Conservation (phyloP, 139 green algal species). For the Zygnema circumcarinatum region DNA sequence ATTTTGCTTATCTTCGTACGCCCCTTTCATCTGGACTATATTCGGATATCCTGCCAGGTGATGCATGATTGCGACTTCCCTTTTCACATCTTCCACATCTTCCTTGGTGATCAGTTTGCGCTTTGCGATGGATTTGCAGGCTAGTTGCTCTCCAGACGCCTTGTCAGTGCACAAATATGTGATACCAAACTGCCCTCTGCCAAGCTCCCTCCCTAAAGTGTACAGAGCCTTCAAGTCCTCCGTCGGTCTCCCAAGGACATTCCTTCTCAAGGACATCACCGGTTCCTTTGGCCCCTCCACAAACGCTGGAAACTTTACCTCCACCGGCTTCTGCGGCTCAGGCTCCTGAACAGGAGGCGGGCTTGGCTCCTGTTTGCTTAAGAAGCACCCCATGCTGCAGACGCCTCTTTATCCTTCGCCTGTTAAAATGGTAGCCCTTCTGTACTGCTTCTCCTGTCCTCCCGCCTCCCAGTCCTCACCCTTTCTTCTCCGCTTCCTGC, state of each 20-base stretch:
- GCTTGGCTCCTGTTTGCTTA: too few species aligned
- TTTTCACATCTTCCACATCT: conserved; percentile 78
- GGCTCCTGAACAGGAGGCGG: too few species aligned
- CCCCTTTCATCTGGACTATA: conserved; percentile 70
- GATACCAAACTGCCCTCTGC: conserved; percentile 60
- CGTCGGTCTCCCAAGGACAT: conserved; percentile 40
- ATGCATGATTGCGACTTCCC: conserved; percentile 89
- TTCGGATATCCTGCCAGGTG: conserved; percentile 84
- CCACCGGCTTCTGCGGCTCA: too few species aligned
- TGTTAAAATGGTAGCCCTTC: too few species aligned
- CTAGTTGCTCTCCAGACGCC: conserved; percentile 68
- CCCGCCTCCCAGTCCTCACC: too few species aligned
- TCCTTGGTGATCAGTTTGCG: conserved; percentile 83
- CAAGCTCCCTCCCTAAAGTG: conserved; percentile 45
- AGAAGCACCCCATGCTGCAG: too few species aligned
- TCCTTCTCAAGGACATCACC: not conserved
- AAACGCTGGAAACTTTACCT: too few species aligned
- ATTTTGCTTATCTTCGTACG: conserved; percentile 50
- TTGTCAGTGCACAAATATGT: conserved; percentile 52
- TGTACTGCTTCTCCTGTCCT: too few species aligned
- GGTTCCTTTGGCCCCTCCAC: too few species aligned
- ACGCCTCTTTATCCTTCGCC: too few species aligned
- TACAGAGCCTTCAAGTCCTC: conserved; percentile 51
- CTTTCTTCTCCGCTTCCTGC: too few species aligned
- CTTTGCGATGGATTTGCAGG: conserved; percentile 95